These are phyloP conservation scores for Hypoxylon crocopeplum DNA, from an alignment of 495 filamentous ascomycete species.

Conservation along the genomic window DNA sequence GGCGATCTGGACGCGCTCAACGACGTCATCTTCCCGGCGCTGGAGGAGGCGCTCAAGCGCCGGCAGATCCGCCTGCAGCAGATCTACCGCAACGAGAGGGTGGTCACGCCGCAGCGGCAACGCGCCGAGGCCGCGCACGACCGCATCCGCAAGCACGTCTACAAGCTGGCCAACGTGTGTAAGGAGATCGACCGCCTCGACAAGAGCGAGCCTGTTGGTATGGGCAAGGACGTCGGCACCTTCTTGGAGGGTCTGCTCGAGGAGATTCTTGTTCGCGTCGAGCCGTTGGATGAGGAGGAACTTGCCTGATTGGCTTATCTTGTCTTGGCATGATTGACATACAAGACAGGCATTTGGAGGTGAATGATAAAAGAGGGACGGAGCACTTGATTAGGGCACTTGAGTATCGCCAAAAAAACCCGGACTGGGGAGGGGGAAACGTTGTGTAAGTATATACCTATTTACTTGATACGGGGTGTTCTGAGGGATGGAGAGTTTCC, in stretches of 20 bases:
- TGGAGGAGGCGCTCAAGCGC: constrained; percentile 85
- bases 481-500: background rate
- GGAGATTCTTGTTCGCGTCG: constrained; percentile 91
- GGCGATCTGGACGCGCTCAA: constrained; percentile 68
- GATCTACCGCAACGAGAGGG: constrained; percentile 51
- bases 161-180: constrained; percentile 77
- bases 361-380: background rate
- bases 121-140: constrained; percentile 79
- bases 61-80: constrained; percentile 71
- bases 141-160: constrained; percentile 76
- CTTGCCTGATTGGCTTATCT: constrained; percentile 18
- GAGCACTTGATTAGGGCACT: background rate
- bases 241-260: constrained; percentile 93
- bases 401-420: background rate
- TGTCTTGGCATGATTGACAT: background rate
- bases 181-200: constrained; percentile 88
- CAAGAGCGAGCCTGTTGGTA: constrained; percentile 80
- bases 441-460: constrained; percentile 35
- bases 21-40: constrained; percentile 87
- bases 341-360: background rate
- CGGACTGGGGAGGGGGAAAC: background rate
- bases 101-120: constrained; percentile 59
- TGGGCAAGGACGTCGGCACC: constrained; percentile 85
- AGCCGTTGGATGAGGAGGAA: constrained; percentile 77
- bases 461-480: constrained; percentile 7